These are phyloP conservation scores for Mortierella sp. DNA, from an alignment of 371 early-diverging fungal species.

Conservation along the genomic window DNA sequence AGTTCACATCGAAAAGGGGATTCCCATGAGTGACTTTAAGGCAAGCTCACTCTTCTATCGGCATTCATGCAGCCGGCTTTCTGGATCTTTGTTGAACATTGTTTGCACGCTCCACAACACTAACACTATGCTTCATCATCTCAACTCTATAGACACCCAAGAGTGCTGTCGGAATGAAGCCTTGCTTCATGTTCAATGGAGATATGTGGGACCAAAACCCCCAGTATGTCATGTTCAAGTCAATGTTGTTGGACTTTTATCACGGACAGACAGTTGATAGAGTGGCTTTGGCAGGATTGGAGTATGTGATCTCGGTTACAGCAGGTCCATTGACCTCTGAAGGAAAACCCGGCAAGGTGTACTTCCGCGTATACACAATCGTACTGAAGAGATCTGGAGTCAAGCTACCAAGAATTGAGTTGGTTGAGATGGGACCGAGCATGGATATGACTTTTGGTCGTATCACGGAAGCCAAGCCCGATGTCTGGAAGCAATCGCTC, in stretches of 20 bases:
- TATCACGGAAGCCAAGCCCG: slow-evolving; percentile 75
- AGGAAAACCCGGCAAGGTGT: slow-evolving; percentile 68
- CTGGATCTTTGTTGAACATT: not conserved
- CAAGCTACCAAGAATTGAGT: slow-evolving; percentile 89
- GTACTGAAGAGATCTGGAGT: slow-evolving; percentile 88
- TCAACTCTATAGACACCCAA: slow-evolving; percentile 62
- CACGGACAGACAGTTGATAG: slow-evolving; percentile 79
- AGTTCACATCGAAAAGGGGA: slow-evolving; percentile 80
- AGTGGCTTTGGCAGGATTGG: slow-evolving; percentile 89
- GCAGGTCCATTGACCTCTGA: slow-evolving; percentile 68
- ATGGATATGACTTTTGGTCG: slow-evolving; percentile 87
- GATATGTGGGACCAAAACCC: slow-evolving; percentile 83
- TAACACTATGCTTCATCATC: slow-evolving; percentile 6
- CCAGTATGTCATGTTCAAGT: slow-evolving; percentile 79
- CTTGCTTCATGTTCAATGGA: slow-evolving; percentile 91
- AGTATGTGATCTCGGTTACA: slow-evolving; percentile 89
- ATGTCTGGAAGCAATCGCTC: slow-evolving; percentile 85
- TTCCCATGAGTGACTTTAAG: slow-evolving; percentile 78
- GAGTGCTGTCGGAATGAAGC: slow-evolving; percentile 89
- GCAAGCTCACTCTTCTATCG: slow-evolving; percentile 39
- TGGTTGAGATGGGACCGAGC: slow-evolving; percentile 94
- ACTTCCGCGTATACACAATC: slow-evolving; percentile 84
- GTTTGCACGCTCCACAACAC: too few relatives aligned
- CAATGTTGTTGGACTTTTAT: slow-evolving; percentile 91
- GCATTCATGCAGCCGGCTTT: not conserved